Evolutionary conservation across 164 flowering plant genomes (phyloP), one percentile per base, ranked within the genome.

Genomic region (Saururus chinensis): DNA sequence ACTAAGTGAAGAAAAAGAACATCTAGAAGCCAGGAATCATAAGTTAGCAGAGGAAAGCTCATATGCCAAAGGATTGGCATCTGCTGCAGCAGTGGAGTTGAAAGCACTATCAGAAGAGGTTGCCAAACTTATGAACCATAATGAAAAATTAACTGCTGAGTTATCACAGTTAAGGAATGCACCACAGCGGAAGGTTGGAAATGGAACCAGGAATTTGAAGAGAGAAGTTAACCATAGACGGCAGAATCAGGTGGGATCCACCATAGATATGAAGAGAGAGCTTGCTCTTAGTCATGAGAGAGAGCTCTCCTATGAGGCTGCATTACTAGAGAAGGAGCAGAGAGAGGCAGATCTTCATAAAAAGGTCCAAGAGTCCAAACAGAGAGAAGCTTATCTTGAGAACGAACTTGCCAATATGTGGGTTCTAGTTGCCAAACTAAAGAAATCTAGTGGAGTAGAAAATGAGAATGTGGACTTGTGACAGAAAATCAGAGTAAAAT

Each of bases 361-460:
- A 59, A 93, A 60, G 66, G 82, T 93, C 0, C 96, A 88, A 73
- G 97, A 90, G 66, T 90, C 96, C n/a, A 88, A 88, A 68, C 88
- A 93, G 65, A 79, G 96, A 73, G 99, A 93, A 77, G 92, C 95
- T 20, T 87, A 88, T 71, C 84, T 93, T 12, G 99, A 93, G 70
- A 90, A 93, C 67, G 99, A 93, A 68, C 93, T 93, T 2, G 96
- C 99, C 40, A 93, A 84, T 76, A 93, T 93, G 99, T 93, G 99
- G 99, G 92, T 93, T 64, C 91, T 88, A n/a, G 96, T 93, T 57
- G 95, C 97, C 7, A 87, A 88, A 74, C 76, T 90, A 56, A 93
- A 87, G 62, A 93, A 80, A 60, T 78, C 92, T 9, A 77, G 76
- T 19, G 90, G 82, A 40, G 71, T 68, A 40, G 85, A 78, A 41